Percentiles rank a stretch among this genome's conserved stretches.
Conservation (phyloP, 202 grass and related monocot genomes). For the Digitaria exilis region DNA sequence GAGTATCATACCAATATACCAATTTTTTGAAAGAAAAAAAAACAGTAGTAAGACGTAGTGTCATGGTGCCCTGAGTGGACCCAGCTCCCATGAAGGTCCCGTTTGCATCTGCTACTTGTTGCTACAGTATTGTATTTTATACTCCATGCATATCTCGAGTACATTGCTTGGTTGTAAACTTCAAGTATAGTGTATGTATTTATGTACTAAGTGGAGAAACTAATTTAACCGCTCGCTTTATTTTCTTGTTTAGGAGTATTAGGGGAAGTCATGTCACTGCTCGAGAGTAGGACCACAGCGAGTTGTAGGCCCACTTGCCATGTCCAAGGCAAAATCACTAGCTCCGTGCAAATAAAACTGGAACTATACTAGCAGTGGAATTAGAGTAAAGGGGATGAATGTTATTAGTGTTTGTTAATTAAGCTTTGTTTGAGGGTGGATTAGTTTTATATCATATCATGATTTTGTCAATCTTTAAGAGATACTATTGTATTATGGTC, state of each 20-base stretch:
- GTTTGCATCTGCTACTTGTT: background rate
- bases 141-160: background rate
- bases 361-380: background rate
- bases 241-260: background rate
- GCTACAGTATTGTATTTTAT: background rate
- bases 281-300: background rate
- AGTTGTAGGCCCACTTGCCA: background rate
- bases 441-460: background rate
- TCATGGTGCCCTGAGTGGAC: background rate
- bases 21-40: background rate
- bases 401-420: background rate
- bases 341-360: background rate
- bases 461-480: constrained; percentile 25
- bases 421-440: background rate
- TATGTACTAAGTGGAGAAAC: background rate
- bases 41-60: background rate
- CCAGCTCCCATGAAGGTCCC: background rate
- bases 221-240: background rate
- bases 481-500: background rate
- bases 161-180: background rate
- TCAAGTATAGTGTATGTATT: background rate
- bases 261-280: background rate
- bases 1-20: background rate
- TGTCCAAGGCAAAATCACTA: background rate
- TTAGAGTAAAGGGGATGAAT: background rate